Evolutionary conservation across 2,329 filamentous ascomycete genomes (phyloP).

Genomic region (Bipolaris victoriae): DNA sequence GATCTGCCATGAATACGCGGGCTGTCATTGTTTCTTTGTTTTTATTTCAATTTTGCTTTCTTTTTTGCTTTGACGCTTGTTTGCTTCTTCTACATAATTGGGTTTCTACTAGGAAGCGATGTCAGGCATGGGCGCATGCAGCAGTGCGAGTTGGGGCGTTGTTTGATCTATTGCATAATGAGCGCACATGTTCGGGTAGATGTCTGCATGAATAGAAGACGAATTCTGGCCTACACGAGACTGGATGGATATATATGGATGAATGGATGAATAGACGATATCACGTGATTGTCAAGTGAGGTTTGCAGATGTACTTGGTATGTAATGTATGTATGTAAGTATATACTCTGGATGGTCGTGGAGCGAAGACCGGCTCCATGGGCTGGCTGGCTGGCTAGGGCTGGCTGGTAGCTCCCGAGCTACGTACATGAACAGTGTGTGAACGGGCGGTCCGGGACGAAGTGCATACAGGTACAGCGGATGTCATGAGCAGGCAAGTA

Average conservation of each 20-base stretch:
- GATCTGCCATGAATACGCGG: constrained; percentile 24
- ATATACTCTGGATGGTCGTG: neutral
- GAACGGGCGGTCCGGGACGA: neutral
- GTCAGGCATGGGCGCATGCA: constrained; percentile 19
- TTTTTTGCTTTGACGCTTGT: neutral
- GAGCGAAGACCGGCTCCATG: neutral
- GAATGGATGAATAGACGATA: neutral
- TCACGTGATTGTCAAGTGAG: neutral
- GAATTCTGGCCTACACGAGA: neutral
- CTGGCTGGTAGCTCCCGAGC: neutral
- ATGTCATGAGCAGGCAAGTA: constrained; percentile 4
- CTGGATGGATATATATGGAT: neutral
- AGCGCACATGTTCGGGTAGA: constrained; percentile 28
- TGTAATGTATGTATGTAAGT: no score
- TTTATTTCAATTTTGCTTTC: neutral
- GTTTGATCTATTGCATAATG: constrained; percentile 41
- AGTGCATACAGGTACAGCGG: neutral
- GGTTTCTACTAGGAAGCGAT: constrained; percentile 6
- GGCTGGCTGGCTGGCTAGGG: neutral
- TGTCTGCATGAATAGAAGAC: constrained; percentile 32
- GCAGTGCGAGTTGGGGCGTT: constrained; percentile 30
- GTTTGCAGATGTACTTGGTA: no score
- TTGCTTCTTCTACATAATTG: constrained; percentile 8
- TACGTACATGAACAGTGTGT: neutral
- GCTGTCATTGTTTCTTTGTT: constrained; percentile 14